These are phyloP conservation scores for Zoysia japonica DNA, from an alignment of 176 grass and related monocot species.

Conservation along the genomic window DNA sequence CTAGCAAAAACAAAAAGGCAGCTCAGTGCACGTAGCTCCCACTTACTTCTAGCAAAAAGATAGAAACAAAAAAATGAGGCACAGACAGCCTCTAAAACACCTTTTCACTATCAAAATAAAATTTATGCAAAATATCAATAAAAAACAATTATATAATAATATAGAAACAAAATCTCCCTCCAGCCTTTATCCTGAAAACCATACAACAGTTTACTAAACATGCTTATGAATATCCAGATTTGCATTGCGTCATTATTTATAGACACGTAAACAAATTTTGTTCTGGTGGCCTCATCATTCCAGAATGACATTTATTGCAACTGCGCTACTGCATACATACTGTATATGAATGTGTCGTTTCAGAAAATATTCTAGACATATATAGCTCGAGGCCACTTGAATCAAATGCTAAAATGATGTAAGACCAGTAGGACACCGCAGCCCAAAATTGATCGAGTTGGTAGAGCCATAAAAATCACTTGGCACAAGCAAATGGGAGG, in stretches of 20 bases:
- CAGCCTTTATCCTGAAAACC: neutral
- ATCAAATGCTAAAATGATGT: conserved; percentile 18
- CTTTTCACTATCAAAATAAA: conserved; percentile 52
- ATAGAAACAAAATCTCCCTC: conserved; percentile 25
- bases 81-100: conserved; percentile 55
- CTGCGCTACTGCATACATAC: neutral
- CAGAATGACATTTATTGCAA: neutral
- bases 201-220: neutral
- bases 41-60: neutral
- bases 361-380: neutral
- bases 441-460: conserved; percentile 13
- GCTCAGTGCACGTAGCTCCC: no score
- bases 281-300: neutral
- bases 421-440: neutral
- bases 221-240: neutral
- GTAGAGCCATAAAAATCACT: neutral
- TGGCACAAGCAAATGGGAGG: neutral
- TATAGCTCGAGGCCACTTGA: neutral
- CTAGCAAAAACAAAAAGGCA: neutral
- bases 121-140: conserved; percentile 12
- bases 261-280: neutral
- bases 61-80: conserved; percentile 18
- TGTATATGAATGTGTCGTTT: conserved; percentile 23
- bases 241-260: neutral
- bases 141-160: conserved; percentile 17